Base-by-base conservation (phyloP, 768 basidiomycete genomes). In the Collybiopsis confluens region DNA sequence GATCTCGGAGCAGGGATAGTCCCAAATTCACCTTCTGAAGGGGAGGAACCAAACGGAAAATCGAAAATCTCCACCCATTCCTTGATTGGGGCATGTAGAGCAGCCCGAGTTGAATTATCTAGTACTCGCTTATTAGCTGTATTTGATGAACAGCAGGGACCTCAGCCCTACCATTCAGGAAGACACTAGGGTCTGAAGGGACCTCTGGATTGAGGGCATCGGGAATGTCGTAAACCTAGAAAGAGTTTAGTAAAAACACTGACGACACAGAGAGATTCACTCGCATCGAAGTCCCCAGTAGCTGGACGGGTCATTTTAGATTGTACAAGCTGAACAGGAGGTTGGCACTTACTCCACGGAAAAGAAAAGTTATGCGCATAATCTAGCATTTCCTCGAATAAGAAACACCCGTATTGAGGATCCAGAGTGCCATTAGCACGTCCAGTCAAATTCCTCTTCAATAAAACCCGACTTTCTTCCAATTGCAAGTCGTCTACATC, bases 31-130 rank as follows among this genome's bases (percentile, higher is more conserved):
- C 69, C 59, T 15, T 56, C 47, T 21, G 63, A 64, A 38, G 64
- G 56, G n/a, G 64, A 62, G 27, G 67, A 61, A 44, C 72, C 71
- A 54, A 75, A 76, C 35, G 71, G 67, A 56, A 69, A 76, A 8
- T 66, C 54, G 60, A 73, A 75, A 26, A 50, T 54, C 56, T 67
- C 38, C 15, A 54, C 63, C 78, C 78, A 80, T 46, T 79, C 62
- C 57, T 75, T 73, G 64, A 74, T 79, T 2, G 87, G 86, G 2
- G 86, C 86, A 65, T 90, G 86, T 18, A 90, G 65, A 1, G 86
- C 86, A 37, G 75, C 67, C 45, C 78, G 72, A n/a, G 77, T 80
- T 38, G 65, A 73, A 44, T 75, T 70, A 59, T 86, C 83, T 85
- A 21, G 18, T 13, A 21, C 30, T 0, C 13, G 5, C 6, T 33